Evolutionary conservation across 2,329 filamentous ascomycete species (phyloP).

Genomic region (Tympanopsis confertula): DNA sequence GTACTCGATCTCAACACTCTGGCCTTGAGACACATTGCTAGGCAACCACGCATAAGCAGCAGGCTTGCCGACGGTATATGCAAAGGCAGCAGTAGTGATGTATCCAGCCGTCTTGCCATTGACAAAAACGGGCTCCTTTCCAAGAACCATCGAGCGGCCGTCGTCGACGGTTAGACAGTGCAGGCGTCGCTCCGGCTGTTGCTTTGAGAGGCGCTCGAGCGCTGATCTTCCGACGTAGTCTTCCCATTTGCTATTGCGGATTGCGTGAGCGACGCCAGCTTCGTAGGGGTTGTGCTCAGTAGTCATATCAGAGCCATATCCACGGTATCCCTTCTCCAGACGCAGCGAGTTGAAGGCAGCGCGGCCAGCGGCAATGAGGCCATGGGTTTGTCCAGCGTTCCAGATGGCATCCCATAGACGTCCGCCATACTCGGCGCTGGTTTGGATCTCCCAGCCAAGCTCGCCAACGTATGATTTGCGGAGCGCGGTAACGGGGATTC

Average conservation of each 20-base stretch:
- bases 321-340: slow-evolving; percentile 46
- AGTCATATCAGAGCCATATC: slow-evolving; percentile 45
- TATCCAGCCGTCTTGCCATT: slow-evolving; percentile 37
- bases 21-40: slow-evolving; percentile 28
- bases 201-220: slow-evolving; percentile 25
- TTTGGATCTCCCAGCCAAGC: slow-evolving; percentile 49
- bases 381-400: slow-evolving; percentile 38
- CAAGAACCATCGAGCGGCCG: slow-evolving; percentile 41
- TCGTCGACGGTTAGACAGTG: slow-evolving; percentile 44
- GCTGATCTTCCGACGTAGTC: slow-evolving; percentile 39
- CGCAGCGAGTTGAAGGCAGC: slow-evolving; percentile 44
- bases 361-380: slow-evolving; percentile 45
- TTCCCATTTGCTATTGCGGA: slow-evolving; percentile 29
- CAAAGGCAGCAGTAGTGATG: slow-evolving; percentile 48
- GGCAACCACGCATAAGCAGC: slow-evolving; percentile 49
- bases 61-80: slow-evolving; percentile 44
- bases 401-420: slow-evolving; percentile 46
- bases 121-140: slow-evolving; percentile 48
- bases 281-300: slow-evolving; percentile 50
- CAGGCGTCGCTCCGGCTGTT: slow-evolving; percentile 19
- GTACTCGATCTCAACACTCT: slow-evolving; percentile 46
- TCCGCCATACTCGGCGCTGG: slow-evolving; percentile 44
- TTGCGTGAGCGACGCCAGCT: slow-evolving; percentile 37
- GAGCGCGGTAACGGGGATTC: slow-evolving; percentile 42
- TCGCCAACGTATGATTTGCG: slow-evolving; percentile 51